Conservation (phyloP, 768 basidiomycete genomes). For the Termitomyces sp. region DNA sequence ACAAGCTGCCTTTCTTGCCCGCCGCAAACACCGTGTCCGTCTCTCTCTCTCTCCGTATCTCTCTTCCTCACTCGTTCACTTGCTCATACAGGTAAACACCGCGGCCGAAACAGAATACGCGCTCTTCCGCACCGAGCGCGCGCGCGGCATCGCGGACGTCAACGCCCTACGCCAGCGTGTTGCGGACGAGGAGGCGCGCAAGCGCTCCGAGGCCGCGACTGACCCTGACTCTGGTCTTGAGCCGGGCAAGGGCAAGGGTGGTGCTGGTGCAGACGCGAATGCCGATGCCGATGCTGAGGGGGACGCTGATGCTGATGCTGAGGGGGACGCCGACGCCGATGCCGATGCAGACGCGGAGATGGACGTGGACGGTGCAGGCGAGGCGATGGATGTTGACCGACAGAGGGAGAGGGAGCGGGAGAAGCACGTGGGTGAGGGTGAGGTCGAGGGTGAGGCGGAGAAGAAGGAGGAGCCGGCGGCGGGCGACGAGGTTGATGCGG, state of each 20-base stretch:
- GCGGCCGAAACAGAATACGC: conserved; percentile 67
- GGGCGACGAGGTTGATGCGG: not conserved
- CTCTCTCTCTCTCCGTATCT: not conserved
- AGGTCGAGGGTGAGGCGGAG: not conserved
- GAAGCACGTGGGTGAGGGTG: not conserved
- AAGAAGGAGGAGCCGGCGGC: not conserved
- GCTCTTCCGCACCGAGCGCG: conserved; percentile 55
- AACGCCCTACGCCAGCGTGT: conserved; percentile 55
- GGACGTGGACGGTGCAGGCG: not conserved
- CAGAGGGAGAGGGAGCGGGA: not conserved
- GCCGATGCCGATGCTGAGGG: not conserved
- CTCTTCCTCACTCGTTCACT: not conserved
- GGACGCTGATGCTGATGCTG: conserved; percentile 12
- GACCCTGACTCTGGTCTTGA: too few species aligned
- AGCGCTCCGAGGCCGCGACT: not conserved
- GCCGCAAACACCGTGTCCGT: conserved; percentile 59
- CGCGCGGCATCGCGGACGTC: conserved; percentile 55
- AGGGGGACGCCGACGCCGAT: not conserved
- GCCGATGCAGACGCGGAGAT: not conserved
- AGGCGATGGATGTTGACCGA: not conserved
- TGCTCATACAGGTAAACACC: conserved; percentile 41
- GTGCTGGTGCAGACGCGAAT: too few species aligned
- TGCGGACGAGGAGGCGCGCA: conserved; percentile 56
- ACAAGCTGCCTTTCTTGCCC: conserved; percentile 62
- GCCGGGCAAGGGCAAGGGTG: too few species aligned